Evolutionary conservation across 176 grass and related monocot genomes (phyloP), one percentile per base, ranked within the genome.

Genomic region (Miscanthus lutarioriparius): DNA sequence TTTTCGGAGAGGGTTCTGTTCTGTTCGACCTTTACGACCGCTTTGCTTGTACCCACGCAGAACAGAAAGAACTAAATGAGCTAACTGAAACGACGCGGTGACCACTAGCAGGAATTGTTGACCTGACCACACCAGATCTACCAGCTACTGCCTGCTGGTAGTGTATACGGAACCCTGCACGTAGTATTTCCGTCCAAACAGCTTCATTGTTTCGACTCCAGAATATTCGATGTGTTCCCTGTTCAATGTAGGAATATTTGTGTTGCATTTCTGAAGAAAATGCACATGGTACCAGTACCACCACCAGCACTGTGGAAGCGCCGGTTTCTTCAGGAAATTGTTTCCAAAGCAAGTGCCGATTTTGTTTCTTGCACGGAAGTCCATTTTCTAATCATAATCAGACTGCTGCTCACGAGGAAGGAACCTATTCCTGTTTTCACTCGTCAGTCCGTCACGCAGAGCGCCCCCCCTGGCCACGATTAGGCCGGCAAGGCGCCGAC

Each of bases 11-110:
- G 43, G 43, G 33, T 76, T 67, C 32, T 8, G 44, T 76, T 67
- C 32, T 8, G 44, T 39, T 68, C 10, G 25, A 38, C 76, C 7
- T 65, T 28, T 27, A 47, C 1, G 70, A 11, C 58, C 7, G 41
- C 12, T 9, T 37, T 2, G 44, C 30, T 23, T 3, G 32, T 59
- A 33, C 80, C 30, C 1, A 38, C 10, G 58, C 82, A 54, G 1
- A 40, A 26, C 82, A 54, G 1, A 40, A 26, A 7, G 22, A 12
- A 62, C 22, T 20, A 22, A 53, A 5, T 15, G 10, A 4, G 32
- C 28, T 36, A 26, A 51, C 43, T 30, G 72, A 67, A 84, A 67
- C 39, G 70, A 64, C 26, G 71, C 16, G 73, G 73, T 67, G 25
- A 10, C 35, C 44, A 8, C 59, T 25, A 54, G 82, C 43, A 2